A percentile compares a stretch with the other conserved stretches of the same genome.
Evolutionary conservation across 352 stramenopile genomes (phyloP).

Genomic region (Phytophthora multivora): DNA sequence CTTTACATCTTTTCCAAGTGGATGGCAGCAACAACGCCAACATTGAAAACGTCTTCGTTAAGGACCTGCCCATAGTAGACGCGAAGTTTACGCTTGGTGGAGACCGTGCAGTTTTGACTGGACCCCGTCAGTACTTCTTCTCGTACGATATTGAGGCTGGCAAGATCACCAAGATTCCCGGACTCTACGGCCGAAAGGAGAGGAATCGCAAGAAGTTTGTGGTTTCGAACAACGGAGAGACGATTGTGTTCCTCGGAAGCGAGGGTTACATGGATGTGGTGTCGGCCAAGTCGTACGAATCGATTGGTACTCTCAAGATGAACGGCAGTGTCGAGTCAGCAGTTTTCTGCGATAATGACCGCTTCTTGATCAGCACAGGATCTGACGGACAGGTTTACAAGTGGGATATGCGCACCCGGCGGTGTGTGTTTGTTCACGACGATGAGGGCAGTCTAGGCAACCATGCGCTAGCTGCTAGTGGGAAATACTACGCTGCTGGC

Average conservation of each 20-base stretch:
- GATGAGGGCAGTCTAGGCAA: conserved; percentile 90
- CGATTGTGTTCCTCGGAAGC: conserved; percentile 94
- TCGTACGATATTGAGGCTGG: conserved; percentile 95
- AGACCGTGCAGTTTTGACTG: conserved; percentile 89
- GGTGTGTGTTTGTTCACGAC: conserved; percentile 78
- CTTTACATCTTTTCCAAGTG: conserved; percentile 92
- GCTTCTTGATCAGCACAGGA: conserved; percentile 93
- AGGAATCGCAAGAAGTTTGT: conserved; percentile 92
- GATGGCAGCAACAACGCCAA: conserved; percentile 90
- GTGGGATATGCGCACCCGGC: conserved; percentile 92
- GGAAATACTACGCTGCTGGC: conserved; percentile 91
- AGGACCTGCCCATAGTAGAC: conserved; percentile 89
- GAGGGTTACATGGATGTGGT: conserved; percentile 96
- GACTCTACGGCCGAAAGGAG: conserved; percentile 90
- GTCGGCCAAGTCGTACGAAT: conserved; percentile 92
- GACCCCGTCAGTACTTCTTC: conserved; percentile 96
- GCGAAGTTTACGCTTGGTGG: conserved; percentile 86
- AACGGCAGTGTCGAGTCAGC: conserved; percentile 92
- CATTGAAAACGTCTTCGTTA: conserved; percentile 90
- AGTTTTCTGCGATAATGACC: conserved; percentile 92
- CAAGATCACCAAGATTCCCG: conserved; percentile 91
- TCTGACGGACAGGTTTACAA: conserved; percentile 97
- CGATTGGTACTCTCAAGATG: conserved; percentile 95
- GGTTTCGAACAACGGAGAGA: conserved; percentile 87
- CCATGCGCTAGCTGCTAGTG: conserved; percentile 73